A percentile compares a stretch with the other conserved stretches of the same genome.
Conservation (phyloP, 768 basidiomycete species). For the Hemileccinum impolitum region DNA sequence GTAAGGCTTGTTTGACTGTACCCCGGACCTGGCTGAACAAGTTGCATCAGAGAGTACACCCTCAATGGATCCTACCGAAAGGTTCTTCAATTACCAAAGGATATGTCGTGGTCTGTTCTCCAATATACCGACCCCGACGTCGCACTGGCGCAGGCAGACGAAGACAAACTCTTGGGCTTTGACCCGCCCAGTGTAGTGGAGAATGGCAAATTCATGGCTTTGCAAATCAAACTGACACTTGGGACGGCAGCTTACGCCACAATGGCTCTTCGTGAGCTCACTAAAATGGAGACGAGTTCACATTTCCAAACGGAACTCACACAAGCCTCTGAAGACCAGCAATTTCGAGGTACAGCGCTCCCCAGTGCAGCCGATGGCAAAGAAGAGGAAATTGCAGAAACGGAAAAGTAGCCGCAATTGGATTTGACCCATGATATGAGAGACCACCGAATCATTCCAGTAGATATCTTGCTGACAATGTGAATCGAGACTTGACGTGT, state of each 20-base stretch:
- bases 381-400: slow-evolving; percentile 10
- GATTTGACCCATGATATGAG: neutral
- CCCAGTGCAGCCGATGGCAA: slow-evolving; percentile 23
- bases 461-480: neutral
- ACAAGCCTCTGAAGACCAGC: slow-evolving; percentile 75
- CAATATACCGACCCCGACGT: slow-evolving; percentile 94
- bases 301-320: slow-evolving; percentile 85
- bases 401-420: slow-evolving; percentile 2
- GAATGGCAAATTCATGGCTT: slow-evolving; percentile 80
- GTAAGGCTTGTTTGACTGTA: slow-evolving; percentile 40
- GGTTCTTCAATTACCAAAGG: slow-evolving; percentile 80
- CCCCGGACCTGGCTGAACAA: slow-evolving; percentile 6
- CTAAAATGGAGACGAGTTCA: slow-evolving; percentile 93
- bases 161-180: slow-evolving; percentile 84
- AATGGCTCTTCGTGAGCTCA: slow-evolving; percentile 94
- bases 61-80: slow-evolving; percentile 92
- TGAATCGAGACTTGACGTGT: neutral
- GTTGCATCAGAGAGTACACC: slow-evolving; percentile 72
- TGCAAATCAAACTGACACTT: slow-evolving; percentile 82
- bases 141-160: slow-evolving; percentile 89
- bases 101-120: slow-evolving; percentile 77
- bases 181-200: slow-evolving; percentile 64
- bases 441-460: neutral
- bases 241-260: slow-evolving; percentile 95
- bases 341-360: slow-evolving; percentile 55